Conservation (phyloP, 345 rosid species). For the Hypericum perforatum region DNA sequence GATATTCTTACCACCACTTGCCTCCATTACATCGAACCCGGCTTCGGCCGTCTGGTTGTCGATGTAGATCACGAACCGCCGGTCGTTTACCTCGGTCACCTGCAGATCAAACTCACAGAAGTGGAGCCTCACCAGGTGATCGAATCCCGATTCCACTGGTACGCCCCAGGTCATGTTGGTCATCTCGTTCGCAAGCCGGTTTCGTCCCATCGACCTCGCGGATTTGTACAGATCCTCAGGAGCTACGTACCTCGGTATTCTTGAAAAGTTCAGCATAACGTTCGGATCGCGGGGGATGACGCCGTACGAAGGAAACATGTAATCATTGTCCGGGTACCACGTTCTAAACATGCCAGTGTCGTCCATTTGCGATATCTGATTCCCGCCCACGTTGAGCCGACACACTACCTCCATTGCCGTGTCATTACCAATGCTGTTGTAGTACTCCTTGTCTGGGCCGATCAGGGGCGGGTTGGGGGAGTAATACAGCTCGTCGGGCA, state of each 20-base stretch:
- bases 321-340: too few relatives aligned
- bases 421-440: too few relatives aligned
- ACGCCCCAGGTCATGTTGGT: slow-evolving; percentile 5
- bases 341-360: too few relatives aligned
- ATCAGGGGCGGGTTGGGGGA: too few relatives aligned
- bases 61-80: slow-evolving; percentile 2
- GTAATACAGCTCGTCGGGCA: too few relatives aligned
- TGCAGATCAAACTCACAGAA: slow-evolving; percentile 6
- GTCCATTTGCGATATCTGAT: too few relatives aligned
- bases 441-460: too few relatives aligned
- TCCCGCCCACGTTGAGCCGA: too few relatives aligned
- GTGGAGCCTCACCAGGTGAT: slow-evolving; percentile 11
- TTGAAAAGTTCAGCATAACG: slow-evolving; percentile 1
- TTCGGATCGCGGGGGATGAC: too few relatives aligned
- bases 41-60: slow-evolving; percentile 6
- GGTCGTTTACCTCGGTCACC: background rate
- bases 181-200: background rate
- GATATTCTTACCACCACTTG: slow-evolving; percentile 1
- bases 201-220: background rate
- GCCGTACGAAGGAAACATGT: background rate
- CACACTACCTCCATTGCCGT: too few relatives aligned
- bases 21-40: slow-evolving; percentile 9
- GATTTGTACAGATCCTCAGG: slow-evolving; percentile 1
- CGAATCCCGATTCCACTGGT: background rate
- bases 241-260: background rate